A percentile compares a stretch with the other conserved stretches of the same genome.
phyloP scores from a whole-genome alignment of 1,284 basidiomycete genomes.

The Moesziomyces antarcticus region DNA sequence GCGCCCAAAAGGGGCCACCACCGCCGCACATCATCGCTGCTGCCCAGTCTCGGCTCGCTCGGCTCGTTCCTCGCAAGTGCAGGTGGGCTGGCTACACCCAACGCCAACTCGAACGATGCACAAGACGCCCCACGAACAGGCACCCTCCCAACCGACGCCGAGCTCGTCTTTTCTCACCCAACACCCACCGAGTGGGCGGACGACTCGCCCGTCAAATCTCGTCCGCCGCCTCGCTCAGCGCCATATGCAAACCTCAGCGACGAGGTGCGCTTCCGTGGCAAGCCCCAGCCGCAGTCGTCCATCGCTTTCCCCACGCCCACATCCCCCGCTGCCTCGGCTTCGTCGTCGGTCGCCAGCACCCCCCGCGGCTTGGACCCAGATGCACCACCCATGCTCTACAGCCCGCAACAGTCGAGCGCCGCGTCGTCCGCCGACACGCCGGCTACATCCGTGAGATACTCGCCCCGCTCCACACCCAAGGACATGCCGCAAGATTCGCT shows the following conservation, averaged over 20 bases:
- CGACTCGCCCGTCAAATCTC: conserved; percentile 8
- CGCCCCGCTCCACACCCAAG: conserved; percentile 10
- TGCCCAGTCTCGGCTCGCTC: conserved; percentile 37
- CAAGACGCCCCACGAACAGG: too few relatives aligned
- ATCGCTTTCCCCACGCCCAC: conserved; percentile 27
- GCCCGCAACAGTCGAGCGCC: conserved; percentile 11
- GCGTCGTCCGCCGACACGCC: conserved; percentile 22
- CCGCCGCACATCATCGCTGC: conserved; percentile 30
- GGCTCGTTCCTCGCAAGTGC: conserved; percentile 35
- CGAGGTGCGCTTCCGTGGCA: conserved; percentile 26
- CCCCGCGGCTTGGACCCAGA: conserved; percentile 1
- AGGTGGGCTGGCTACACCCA: conserved; percentile 4
- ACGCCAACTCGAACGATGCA: too few relatives aligned
- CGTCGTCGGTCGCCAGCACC: conserved; percentile 18
- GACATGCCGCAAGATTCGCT: conserved; percentile 1
- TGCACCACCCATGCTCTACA: conserved; percentile 1
- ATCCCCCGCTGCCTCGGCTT: neutral
- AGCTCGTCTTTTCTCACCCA: conserved; percentile 36
- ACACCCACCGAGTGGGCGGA: conserved; percentile 40
- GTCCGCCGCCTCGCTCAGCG: neutral
- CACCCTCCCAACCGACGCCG: conserved; percentile 31
- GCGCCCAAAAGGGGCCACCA: conserved; percentile 9
- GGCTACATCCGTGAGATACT: conserved; percentile 14
- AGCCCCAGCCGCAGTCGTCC: conserved; percentile 12
- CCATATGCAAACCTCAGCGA: conserved; percentile 11